phyloP scores from a whole-genome alignment of 176 grass and related monocot species.

The Pontederia paniculata region DNA sequence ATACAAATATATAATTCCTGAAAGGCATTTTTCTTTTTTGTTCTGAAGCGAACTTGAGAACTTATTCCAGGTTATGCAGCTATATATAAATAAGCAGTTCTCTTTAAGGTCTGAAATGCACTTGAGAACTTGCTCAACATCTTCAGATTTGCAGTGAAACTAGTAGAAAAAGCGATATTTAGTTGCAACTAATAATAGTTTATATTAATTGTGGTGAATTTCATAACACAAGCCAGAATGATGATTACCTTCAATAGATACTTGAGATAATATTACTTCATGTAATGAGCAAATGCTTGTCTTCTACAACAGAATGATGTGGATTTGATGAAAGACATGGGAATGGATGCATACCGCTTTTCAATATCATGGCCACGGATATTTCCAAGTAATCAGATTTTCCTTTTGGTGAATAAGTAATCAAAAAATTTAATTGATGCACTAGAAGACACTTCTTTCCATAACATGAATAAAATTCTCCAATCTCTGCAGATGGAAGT shows the following conservation, averaged over 20 bases:
- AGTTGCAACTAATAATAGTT: too few species aligned
- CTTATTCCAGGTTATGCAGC: too few species aligned
- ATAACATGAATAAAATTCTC: too few species aligned
- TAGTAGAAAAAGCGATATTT: too few species aligned
- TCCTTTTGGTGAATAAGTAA: not conserved
- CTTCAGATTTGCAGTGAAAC: too few species aligned
- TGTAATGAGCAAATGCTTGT: not conserved
- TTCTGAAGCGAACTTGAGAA: too few species aligned
- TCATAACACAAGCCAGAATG: not conserved
- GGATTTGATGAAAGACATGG: slow-evolving; percentile 70
- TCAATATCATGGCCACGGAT: slow-evolving; percentile 96
- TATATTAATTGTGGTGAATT: too few species aligned
- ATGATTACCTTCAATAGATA: not conserved
- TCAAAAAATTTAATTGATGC: not conserved
- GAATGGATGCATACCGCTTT: slow-evolving; percentile 88
- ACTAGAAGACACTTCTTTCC: slow-evolving; percentile 14
- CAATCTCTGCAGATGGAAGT: slow-evolving; percentile 58
- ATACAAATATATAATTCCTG: too few species aligned
- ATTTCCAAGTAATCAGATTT: slow-evolving; percentile 56
- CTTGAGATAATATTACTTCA: not conserved
- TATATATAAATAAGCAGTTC: too few species aligned
- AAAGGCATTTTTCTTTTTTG: too few species aligned
- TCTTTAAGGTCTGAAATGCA: too few species aligned
- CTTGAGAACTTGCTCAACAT: too few species aligned
- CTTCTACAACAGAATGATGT: slow-evolving; percentile 50